A percentile compares a stretch with the other conserved stretches of the same genome.
Evolutionary conservation across 164 flowering plant species (phyloP).

Genomic region (Santalum album): DNA sequence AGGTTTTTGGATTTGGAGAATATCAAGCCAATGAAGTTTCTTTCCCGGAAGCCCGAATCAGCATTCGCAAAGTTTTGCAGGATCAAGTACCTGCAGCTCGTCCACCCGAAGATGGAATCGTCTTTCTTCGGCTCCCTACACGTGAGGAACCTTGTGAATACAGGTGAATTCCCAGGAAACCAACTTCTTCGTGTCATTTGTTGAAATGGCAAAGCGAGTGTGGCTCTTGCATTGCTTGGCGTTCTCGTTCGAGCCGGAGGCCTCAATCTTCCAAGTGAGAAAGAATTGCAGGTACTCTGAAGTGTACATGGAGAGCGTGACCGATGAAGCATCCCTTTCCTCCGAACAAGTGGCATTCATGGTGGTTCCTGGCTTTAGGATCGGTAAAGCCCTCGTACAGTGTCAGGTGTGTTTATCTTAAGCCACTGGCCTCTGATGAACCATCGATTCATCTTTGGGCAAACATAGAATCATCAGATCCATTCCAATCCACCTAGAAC

Average conservation of each 20-base stretch:
- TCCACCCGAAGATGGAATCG: constrained; percentile 66
- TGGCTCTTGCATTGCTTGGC: constrained; percentile 78
- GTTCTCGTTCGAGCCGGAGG: constrained; percentile 48
- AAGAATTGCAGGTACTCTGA: constrained; percentile 53
- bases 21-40: constrained; percentile 24
- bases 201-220: constrained; percentile 59
- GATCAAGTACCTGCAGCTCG: constrained; percentile 37
- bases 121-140: constrained; percentile 42
- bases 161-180: constrained; percentile 47
- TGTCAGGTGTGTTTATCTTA: too few relatives aligned
- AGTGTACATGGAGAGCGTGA: constrained; percentile 57
- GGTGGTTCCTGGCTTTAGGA: constrained; percentile 64
- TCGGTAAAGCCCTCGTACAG: constrained; percentile 52
- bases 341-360: constrained; percentile 44
- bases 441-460: too few relatives aligned
- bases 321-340: constrained; percentile 26
- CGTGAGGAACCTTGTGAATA: constrained; percentile 33
- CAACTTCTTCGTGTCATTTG: constrained; percentile 33
- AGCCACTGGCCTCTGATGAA: too few relatives aligned
- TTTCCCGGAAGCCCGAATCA: constrained; percentile 36
- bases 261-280: constrained; percentile 41
- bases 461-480: too few relatives aligned
- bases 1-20: constrained; percentile 39
- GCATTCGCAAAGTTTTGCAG: constrained; percentile 46
- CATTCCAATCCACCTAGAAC: too few relatives aligned